A percentile compares a stretch with the other conserved stretches of the same genome.
Evolutionary conservation across 2,329 filamentous ascomycete genomes (phyloP).

Genomic region (Ophiostoma novo-ulmi): DNA sequence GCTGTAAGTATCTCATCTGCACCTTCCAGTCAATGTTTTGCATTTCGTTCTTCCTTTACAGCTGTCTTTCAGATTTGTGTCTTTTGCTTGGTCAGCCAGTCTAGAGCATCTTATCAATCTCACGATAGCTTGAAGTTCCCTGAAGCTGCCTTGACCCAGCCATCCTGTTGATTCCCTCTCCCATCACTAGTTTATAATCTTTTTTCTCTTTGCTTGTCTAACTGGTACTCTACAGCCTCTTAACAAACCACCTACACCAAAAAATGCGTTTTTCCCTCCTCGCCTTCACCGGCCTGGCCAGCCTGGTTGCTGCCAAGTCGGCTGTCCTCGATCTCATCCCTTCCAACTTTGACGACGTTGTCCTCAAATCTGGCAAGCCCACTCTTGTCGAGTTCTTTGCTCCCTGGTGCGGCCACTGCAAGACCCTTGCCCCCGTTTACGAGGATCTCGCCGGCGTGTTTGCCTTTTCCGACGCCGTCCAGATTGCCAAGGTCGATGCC

Average conservation of each 20-base stretch:
- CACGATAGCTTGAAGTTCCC: background rate
- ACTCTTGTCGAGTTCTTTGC: slow-evolving; percentile 98
- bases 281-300: slow-evolving; percentile 51
- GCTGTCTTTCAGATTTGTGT: background rate
- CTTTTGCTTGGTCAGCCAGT: background rate
- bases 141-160: background rate
- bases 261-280: slow-evolving; percentile 59
- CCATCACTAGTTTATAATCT: background rate
- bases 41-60: background rate
- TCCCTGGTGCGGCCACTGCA: slow-evolving; percentile 99
- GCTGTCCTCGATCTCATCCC: slow-evolving; percentile 87
- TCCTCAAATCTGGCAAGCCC: slow-evolving; percentile 87
- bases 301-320: slow-evolving; percentile 60
- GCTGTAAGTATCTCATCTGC: background rate
- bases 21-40: background rate
- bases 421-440: slow-evolving; percentile 89
- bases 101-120: slow-evolving; percentile 8
- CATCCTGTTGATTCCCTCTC: background rate
- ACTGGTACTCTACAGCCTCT: background rate
- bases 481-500: slow-evolving; percentile 93
- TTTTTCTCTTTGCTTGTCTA: background rate
- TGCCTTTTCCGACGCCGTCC: slow-evolving; percentile 66
- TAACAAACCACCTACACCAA: slow-evolving; percentile 33
- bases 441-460: slow-evolving; percentile 79
- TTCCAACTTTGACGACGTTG: slow-evolving; percentile 83